phyloP scores from a whole-genome alignment of 2,329 filamentous ascomycete genomes.

The Sporothrix phasma region DNA sequence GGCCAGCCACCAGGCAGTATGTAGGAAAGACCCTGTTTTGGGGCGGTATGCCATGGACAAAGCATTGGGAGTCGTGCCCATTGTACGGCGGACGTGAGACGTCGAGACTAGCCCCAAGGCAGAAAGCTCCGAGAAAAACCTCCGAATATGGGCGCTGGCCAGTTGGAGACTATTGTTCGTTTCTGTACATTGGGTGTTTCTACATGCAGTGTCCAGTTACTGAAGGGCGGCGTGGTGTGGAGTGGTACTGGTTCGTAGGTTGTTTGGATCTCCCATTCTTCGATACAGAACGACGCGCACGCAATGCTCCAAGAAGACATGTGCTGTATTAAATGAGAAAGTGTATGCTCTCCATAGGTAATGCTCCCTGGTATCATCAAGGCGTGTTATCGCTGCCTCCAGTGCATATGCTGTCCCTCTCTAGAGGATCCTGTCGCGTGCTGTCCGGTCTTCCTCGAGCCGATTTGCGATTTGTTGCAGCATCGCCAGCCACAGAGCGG shows the following conservation, averaged over 20 bases:
- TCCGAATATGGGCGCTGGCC: background rate
- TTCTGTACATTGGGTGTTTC: background rate
- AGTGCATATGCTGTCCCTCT: background rate
- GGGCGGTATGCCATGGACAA: too few relatives aligned
- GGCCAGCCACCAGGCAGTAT: too few relatives aligned
- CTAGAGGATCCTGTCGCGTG: background rate
- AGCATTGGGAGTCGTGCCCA: background rate
- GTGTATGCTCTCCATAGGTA: background rate
- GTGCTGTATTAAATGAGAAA: background rate
- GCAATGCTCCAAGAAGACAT: background rate
- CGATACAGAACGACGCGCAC: background rate
- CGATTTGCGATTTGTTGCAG: background rate
- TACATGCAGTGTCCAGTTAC: background rate
- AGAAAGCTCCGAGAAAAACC: background rate
- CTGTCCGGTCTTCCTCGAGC: background rate
- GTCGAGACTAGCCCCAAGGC: background rate
- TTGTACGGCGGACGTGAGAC: background rate
- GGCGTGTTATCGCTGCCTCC: background rate
- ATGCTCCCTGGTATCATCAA: slow-evolving; percentile 1
- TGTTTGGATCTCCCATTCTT: background rate
- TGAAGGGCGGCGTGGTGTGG: background rate
- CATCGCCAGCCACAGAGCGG: background rate
- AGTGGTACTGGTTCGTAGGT: background rate
- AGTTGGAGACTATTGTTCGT: background rate
- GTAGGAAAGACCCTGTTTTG: too few relatives aligned